A percentile compares a stretch with the other conserved stretches of the same genome.
Conservation (phyloP, 768 basidiomycete genomes). For the Mycena maculata region DNA sequence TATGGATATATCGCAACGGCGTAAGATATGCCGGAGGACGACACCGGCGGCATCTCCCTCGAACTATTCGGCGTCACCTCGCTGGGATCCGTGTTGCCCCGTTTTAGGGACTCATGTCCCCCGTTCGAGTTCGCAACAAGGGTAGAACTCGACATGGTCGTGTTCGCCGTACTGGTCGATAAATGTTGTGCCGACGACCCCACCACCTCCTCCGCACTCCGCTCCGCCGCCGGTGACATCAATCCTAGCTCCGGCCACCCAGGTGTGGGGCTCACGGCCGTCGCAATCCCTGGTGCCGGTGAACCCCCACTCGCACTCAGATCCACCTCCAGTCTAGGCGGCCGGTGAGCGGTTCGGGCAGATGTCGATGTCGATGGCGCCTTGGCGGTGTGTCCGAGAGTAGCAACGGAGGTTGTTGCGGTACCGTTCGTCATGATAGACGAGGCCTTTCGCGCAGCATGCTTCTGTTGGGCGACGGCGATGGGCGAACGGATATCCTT, state of each 20-base stretch:
- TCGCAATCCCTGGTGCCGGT: constrained; percentile 57
- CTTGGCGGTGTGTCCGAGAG: constrained; percentile 55
- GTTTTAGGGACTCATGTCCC: constrained; percentile 42
- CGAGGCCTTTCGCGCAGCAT: constrained; percentile 86
- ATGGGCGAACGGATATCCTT: constrained; percentile 98
- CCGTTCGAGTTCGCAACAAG: constrained; percentile 41
- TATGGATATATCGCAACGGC: constrained; percentile 99
- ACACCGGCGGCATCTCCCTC: constrained; percentile 58
- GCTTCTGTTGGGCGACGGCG: constrained; percentile 96
- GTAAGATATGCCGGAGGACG: constrained; percentile 79
- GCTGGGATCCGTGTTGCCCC: constrained; percentile 25
- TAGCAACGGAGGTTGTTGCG: constrained; percentile 50
- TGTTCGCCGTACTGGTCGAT: constrained; percentile 50
- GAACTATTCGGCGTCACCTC: constrained; percentile 34
- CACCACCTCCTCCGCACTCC: constrained; percentile 54
- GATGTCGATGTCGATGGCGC: constrained; percentile 47
- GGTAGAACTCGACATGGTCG: constrained; percentile 45
- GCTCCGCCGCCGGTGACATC: constrained; percentile 66
- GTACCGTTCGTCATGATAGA: constrained; percentile 60
- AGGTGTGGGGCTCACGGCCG: constrained; percentile 72
- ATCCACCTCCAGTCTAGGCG: constrained; percentile 79
- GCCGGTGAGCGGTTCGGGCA: constrained; percentile 61
- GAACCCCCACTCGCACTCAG: constrained; percentile 54
- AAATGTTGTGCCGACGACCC: constrained; percentile 51
- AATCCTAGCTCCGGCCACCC: constrained; percentile 80